Evolutionary conservation across 257 asterid genomes (phyloP), one percentile per base, ranked within the genome.

Genomic region (Nicotiana attenuata): DNA sequence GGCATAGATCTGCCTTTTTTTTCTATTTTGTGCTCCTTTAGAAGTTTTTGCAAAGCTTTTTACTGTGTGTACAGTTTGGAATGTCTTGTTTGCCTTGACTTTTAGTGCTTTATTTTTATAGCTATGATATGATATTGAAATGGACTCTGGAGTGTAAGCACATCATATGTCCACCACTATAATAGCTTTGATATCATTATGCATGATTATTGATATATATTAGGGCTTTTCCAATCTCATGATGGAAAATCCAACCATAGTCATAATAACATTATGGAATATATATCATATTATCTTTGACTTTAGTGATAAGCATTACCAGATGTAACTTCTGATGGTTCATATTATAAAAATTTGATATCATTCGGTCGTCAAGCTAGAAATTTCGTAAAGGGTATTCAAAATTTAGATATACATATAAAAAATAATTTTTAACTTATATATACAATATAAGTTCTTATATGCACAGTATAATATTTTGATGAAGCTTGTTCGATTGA

Each of bases 31-130:
- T 64, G 16, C 16, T 63, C 60, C 82, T 20, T 82, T 57, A 65
- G 75, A 57, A 65, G 84, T 80, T 82, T 19, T 61, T 60, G 8
- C n/a, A 41, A 28, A 77, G 26, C 45, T 77, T 83, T 80, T 83
- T 28, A 77, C 85, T 81, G 56, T 77, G 7, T 61, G 68, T 68
- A 81, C 82, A 86, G 83, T 83, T 26, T 41, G 59, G 77, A 77
- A 61, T 81, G 87, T 83, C 79, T 81, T 76, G 79, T 60, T 67
- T 79, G 83, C 81, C 85, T 66, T 69, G 35, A 31, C 31, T 53
- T 81, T 86, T 78, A 45, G n/a, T 19, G 59, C 5, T 38, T 55
- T 65, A 22, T 63, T 80, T 35, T 69, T 71, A 66, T 35, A 38
- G 50, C 28, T 73, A 65, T 78, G 57, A 71, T 41, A 71, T 78